Conservation (phyloP, 2,329 filamentous ascomycete genomes). For the Hymenoscyphus occultus region DNA sequence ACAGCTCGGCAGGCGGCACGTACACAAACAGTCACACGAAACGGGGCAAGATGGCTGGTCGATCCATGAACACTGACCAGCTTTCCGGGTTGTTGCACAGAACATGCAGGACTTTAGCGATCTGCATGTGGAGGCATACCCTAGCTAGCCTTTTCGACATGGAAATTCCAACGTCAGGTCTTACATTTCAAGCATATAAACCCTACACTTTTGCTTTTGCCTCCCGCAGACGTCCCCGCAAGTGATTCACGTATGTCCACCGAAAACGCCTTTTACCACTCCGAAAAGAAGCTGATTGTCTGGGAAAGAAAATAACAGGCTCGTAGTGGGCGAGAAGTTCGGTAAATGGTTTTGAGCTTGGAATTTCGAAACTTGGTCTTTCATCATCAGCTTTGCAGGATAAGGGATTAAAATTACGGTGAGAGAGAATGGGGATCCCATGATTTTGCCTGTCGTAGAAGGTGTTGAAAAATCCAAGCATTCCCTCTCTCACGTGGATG, state of each 20-base stretch:
- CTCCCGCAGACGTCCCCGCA: background rate
- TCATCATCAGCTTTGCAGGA: background rate
- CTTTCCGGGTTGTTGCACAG: slow-evolving; percentile 8
- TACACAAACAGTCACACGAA: slow-evolving; percentile 20
- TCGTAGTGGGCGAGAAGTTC: background rate
- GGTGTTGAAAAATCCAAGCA: background rate
- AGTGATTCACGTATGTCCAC: background rate
- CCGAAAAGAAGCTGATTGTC: background rate
- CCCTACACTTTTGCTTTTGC: background rate
- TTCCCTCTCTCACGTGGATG: background rate
- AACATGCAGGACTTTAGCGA: background rate
- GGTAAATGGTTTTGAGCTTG: background rate
- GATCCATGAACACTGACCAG: slow-evolving; percentile 4
- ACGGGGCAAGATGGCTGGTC: background rate
- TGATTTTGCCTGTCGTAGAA: background rate
- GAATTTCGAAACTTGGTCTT: background rate
- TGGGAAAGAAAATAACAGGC: slow-evolving; percentile 2
- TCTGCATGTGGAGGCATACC: slow-evolving; percentile 1
- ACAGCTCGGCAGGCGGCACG: slow-evolving; percentile 18
- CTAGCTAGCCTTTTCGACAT: background rate
- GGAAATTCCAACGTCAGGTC: slow-evolving; percentile 3
- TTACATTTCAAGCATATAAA: slow-evolving; percentile 3
- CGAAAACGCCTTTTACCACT: background rate
- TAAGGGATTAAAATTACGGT: background rate
- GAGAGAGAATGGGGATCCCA: background rate